A percentile compares a stretch with the other conserved stretches of the same genome.
These are phyloP conservation scores for Fusarium metavorans DNA, from an alignment of 2,329 filamentous ascomycete genomes.

Conservation along the genomic window DNA sequence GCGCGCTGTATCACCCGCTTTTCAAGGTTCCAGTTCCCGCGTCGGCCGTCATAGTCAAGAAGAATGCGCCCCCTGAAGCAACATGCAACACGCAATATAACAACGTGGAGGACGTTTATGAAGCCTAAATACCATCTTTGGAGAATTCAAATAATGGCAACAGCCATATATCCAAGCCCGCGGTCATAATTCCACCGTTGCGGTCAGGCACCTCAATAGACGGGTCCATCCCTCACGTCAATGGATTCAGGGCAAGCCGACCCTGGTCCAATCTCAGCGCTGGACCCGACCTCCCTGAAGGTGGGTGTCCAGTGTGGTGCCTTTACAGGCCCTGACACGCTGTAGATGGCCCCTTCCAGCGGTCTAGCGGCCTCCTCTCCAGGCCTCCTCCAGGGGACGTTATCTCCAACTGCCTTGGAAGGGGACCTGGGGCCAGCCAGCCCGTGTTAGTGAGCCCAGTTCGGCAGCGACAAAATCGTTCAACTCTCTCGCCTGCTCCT, in stretches of 20 bases:
- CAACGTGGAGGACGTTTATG: slow-evolving; percentile 1
- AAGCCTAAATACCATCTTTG: slow-evolving; percentile 8
- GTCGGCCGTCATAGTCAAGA: slow-evolving; percentile 24
- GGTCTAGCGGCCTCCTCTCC: slow-evolving; percentile 11
- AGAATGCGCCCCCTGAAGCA: slow-evolving; percentile 29
- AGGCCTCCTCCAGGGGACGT: slow-evolving; percentile 20
- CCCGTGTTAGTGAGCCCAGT: slow-evolving; percentile 45
- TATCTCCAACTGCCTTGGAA: slow-evolving; percentile 11
- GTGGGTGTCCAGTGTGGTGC: slow-evolving; percentile 1
- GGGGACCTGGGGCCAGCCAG: slow-evolving; percentile 21
- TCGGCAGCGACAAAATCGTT: slow-evolving; percentile 55
- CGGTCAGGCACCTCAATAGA: slow-evolving; percentile 20
- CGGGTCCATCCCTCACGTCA: slow-evolving; percentile 12
- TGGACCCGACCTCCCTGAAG: slow-evolving; percentile 12
- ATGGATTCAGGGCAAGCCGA: slow-evolving; percentile 37
- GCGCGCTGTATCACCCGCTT: slow-evolving; percentile 39
- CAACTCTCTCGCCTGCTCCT: slow-evolving; percentile 54
- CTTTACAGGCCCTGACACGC: slow-evolving; percentile 18
- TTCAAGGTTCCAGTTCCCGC: slow-evolving; percentile 30
- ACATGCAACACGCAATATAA: slow-evolving; percentile 11
- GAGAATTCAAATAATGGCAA: slow-evolving; percentile 8
- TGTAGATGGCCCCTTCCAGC: slow-evolving; percentile 1
- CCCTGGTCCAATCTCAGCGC: slow-evolving; percentile 36
- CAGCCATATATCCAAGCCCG: slow-evolving; percentile 4
- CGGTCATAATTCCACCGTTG: not conserved